phyloP scores from a whole-genome alignment of 257 asterid genomes.

The Nicotiana otophora region DNA sequence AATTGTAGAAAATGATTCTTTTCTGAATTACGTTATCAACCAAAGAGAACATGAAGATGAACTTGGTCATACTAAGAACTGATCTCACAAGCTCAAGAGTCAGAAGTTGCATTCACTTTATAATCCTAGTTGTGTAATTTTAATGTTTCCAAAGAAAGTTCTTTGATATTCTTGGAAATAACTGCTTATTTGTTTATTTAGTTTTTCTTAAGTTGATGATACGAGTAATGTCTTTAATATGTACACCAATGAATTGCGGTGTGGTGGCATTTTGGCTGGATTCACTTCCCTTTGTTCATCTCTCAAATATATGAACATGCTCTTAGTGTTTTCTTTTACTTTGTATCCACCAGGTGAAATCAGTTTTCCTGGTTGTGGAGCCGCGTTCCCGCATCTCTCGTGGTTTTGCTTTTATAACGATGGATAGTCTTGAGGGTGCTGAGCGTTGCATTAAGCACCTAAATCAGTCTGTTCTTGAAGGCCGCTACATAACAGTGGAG shows the following conservation, averaged over 20 bases:
- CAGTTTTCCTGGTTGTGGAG: constrained; percentile 28
- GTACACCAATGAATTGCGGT: not conserved
- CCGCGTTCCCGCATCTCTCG: constrained; percentile 40
- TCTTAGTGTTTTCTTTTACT: not conserved
- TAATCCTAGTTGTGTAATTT: too few species aligned
- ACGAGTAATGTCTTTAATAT: not conserved
- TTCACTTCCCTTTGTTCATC: not conserved
- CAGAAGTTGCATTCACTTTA: too few species aligned
- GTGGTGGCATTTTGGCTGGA: not conserved
- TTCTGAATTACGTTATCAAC: too few species aligned
- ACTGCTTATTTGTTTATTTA: too few species aligned
- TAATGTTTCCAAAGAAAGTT: not conserved
- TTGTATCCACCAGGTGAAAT: constrained; percentile 7
- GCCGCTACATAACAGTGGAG: constrained; percentile 72
- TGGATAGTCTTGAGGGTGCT: constrained; percentile 40
- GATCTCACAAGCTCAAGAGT: too few species aligned
- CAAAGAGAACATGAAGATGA: too few species aligned
- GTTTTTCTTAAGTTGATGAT: not conserved
- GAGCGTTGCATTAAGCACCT: constrained; percentile 37
- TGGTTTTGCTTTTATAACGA: constrained; percentile 41
- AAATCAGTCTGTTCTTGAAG: constrained; percentile 42
- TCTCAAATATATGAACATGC: not conserved
- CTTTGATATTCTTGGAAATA: not conserved
- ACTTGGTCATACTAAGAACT: too few species aligned
- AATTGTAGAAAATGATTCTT: too few species aligned